A percentile compares a stretch with the other conserved stretches of the same genome.
These are phyloP conservation scores for Apostasia ramifera DNA, from an alignment of 106 monocot genomes.

Conservation along the genomic window DNA sequence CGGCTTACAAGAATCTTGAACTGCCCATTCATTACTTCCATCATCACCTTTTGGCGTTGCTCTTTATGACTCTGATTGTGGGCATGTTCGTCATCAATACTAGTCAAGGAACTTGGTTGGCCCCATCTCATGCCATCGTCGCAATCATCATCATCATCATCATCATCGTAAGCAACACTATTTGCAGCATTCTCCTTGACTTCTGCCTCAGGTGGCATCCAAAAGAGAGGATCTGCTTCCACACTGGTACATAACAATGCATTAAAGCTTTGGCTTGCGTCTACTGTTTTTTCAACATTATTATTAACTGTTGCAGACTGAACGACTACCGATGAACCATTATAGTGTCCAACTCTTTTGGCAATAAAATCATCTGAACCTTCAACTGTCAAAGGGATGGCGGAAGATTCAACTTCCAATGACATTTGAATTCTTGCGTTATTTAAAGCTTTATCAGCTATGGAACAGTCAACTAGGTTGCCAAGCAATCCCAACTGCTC, in stretches of 20 bases:
- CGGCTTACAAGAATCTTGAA: constrained; percentile 59
- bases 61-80: constrained; percentile 26
- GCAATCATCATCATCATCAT: constrained; percentile 71
- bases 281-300: constrained; percentile 20
- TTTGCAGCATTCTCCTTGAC: constrained; percentile 37
- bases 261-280: not conserved
- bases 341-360: constrained; percentile 2
- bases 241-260: constrained; percentile 7
- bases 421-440: not conserved
- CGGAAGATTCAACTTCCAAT: not conserved
- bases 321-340: constrained; percentile 14
- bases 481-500: not conserved
- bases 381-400: not conserved
- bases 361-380: constrained; percentile 1
- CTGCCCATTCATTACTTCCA: constrained; percentile 75
- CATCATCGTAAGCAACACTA: constrained; percentile 34
- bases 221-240: constrained; percentile 37
- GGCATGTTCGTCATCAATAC: constrained; percentile 23
- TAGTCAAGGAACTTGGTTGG: constrained; percentile 38
- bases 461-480: not conserved
- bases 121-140: constrained; percentile 51
- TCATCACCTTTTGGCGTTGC: constrained; percentile 61
- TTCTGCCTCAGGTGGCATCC: constrained; percentile 83
- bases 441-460: not conserved
- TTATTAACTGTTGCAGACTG: constrained; percentile 9